phyloP scores from a whole-genome alignment of 257 asterid species.

The Solanum chiquidenum region DNA sequence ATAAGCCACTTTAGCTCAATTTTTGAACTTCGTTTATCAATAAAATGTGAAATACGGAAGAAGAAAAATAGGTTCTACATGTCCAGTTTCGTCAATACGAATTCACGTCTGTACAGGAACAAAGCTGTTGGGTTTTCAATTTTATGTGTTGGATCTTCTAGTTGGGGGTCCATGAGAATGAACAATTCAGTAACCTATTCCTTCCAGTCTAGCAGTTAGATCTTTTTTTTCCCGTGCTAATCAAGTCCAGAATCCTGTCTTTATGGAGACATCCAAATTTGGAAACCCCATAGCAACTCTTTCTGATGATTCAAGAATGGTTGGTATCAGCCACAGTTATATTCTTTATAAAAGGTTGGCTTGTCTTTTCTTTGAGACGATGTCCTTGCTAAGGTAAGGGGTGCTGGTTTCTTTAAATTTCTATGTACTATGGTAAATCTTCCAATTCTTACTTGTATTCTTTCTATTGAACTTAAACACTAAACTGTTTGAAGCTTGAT shows the following conservation, averaged over 20 bases:
- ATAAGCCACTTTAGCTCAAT: not conserved
- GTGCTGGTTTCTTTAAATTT: not conserved
- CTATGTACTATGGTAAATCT: not conserved
- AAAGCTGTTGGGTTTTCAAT: not conserved
- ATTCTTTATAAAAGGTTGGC: not conserved
- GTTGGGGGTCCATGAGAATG: not conserved
- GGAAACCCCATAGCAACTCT: not conserved
- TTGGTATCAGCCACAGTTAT: not conserved
- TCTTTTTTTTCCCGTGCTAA: not conserved
- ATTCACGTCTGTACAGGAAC: not conserved
- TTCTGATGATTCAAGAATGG: not conserved
- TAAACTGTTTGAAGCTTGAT: not conserved
- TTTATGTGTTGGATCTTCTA: not conserved
- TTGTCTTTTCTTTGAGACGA: not conserved
- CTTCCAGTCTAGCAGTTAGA: not conserved
- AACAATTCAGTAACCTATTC: not conserved
- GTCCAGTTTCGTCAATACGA: not conserved
- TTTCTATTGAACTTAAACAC: not conserved
- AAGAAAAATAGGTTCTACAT: not conserved
- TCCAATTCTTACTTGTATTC: not conserved
- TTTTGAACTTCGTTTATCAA: not conserved
- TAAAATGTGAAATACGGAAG: not conserved
- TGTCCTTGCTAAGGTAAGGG: not conserved
- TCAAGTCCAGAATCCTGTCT: not conserved
- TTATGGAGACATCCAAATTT: not conserved